Evolutionary conservation across 805 yeast genomes (phyloP), one percentile per base, ranked within the genome.

Genomic region (Ogataea haglerorum): DNA sequence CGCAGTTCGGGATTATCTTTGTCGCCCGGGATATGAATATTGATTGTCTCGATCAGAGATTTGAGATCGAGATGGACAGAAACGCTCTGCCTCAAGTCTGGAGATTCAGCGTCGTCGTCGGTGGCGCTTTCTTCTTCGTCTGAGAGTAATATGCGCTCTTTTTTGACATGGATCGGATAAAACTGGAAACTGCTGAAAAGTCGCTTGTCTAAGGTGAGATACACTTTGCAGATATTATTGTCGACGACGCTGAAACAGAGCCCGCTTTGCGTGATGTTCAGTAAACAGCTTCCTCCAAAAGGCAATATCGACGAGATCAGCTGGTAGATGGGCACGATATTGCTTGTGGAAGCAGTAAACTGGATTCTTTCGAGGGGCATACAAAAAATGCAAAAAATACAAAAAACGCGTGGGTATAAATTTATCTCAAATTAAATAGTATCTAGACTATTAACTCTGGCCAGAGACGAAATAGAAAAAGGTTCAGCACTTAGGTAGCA

Each of bases 11-110:
- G 15, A 3, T 38, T 23, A n/a, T 58, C 55, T 15, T 51, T 47
- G 27, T 52, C 60, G n/a, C 46, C 47, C 2, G 58, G 43, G 47
- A 54, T 46, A 58, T 68, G 49, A 10, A 76, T 63, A 47, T 69
- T 76, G 13, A 77, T 64, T 30, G 79, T 72, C 50, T 77, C 80
- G 15, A 75, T 58, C 4, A 77, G 58, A 17, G 76, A 73, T 17
- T 60, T 61, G 10, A 76, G 53, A 51, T 75, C 75, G 3, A 76
- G 56, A 24, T 68, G 64, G 10, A 75, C 54, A 16, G 65, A 60
- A n/a, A 57, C 34, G 19, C 47, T 45, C 23, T 28, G 27, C 10
- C 21, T 19, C 6, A 24, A 21, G 16, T 14, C 30, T 5, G 30
- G 10, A 9, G 14, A 6, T 5, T 38, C 40, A 31, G 32, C 42